Base-by-base conservation (phyloP, 2,329 filamentous ascomycete species). In the Shiraia bambusicola region DNA sequence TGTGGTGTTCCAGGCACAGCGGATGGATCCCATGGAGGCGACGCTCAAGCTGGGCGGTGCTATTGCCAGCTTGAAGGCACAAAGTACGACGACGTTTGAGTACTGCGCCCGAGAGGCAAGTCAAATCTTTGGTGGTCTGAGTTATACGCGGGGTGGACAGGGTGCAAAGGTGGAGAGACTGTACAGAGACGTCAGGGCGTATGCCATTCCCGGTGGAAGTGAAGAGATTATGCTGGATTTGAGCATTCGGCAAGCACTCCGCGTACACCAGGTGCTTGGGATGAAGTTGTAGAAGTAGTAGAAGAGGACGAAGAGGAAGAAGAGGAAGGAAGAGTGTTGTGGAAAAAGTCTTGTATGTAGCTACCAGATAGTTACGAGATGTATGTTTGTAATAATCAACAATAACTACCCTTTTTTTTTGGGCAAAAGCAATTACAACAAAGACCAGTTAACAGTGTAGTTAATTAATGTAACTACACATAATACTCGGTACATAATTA, bases 201-300 rank as follows among this genome's bases (percentile, higher is more conserved):
- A 98, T 70, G 92, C 93, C 17, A 78, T 98, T 57, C 93, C 93
- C 3, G 93, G 93, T 61, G 93, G 93, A 16, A 89, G 84, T 54
- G 92, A 98, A 75, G 93, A 98, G 79, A 98, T 98, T 54, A 98
- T 98, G 93, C 76, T 97, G 54, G 93, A 98, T 70, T 72, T 98
- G 63, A 95, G 88, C 72, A 95, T 98, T 69, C 80, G 92, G 58
- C 91, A 96, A 77, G 87, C 85, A 50, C 69, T 95, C 31, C 38
- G 38, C 3, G 38, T 41, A 19, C 38, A 41, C 38, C 35, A 41
- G 19, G 38, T 41, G 14, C 11, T 41, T 4, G 38, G 38, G 13
- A 41, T 41, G 38, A 41, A 41, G 32, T 14, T 41, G 8, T 41
- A 35, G 22, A 12, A 29, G 4, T n/a, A 8, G 19, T 5, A 22